Conservation (phyloP, 768 basidiomycete genomes). For the Leccinum aurantiacum region DNA sequence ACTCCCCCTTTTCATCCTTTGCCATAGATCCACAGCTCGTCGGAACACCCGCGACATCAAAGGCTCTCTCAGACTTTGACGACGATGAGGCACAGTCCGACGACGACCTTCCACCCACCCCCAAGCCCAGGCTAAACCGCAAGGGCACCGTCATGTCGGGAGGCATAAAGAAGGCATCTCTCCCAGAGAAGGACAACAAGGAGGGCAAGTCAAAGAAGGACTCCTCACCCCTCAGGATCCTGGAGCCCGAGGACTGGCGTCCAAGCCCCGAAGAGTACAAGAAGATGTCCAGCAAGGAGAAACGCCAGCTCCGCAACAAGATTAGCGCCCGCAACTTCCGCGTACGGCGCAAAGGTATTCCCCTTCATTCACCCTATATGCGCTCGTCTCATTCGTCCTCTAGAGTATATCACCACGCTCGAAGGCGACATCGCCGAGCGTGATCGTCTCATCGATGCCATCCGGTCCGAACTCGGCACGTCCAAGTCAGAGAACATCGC, state of each 20-base stretch:
- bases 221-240: slow-evolving; percentile 21
- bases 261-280: slow-evolving; percentile 91
- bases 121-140: slow-evolving; percentile 50
- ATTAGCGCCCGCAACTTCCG: slow-evolving; percentile 94
- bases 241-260: slow-evolving; percentile 70
- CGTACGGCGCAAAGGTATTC: slow-evolving; percentile 85
- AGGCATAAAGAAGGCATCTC: slow-evolving; percentile 64
- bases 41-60: slow-evolving; percentile 55
- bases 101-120: slow-evolving; percentile 27
- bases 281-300: slow-evolving; percentile 94
- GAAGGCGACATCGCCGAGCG: slow-evolving; percentile 93
- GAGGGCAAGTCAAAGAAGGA: slow-evolving; percentile 30
- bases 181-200: slow-evolving; percentile 36
- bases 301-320: slow-evolving; percentile 95
- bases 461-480: slow-evolving; percentile 78
- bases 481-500: slow-evolving; percentile 82
- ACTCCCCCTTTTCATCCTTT: slow-evolving; percentile 36
- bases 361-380: background rate
- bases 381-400: background rate
- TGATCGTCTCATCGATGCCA: slow-evolving; percentile 85
- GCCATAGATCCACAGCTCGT: slow-evolving; percentile 79
- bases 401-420: slow-evolving; percentile 93
- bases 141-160: slow-evolving; percentile 73
- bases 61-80: slow-evolving; percentile 42
- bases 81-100: slow-evolving; percentile 40